Percentiles rank a stretch among this genome's conserved stretches.
Conservation (phyloP, 768 basidiomycete species). For the Serendipita indica region DNA sequence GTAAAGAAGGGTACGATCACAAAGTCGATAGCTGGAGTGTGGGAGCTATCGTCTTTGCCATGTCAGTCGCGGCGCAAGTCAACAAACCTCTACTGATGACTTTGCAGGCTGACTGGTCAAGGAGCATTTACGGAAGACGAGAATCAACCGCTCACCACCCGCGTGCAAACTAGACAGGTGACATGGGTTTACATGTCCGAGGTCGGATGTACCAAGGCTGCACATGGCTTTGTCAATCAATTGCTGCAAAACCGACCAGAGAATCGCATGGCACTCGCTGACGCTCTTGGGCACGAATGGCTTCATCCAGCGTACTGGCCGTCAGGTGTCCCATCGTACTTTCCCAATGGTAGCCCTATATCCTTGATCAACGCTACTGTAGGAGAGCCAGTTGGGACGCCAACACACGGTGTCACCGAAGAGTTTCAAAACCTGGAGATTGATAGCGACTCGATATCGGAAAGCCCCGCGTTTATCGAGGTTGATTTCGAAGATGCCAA, state of each 20-base stretch:
- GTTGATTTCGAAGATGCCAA: neutral
- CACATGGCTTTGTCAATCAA: constrained; percentile 44
- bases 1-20: constrained; percentile 62
- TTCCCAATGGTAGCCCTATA: neutral
- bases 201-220: constrained; percentile 28
- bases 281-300: constrained; percentile 68
- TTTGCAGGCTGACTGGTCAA: constrained; percentile 12
- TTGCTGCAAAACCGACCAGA: constrained; percentile 53
- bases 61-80: constrained; percentile 35
- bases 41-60: constrained; percentile 86
- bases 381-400: neutral
- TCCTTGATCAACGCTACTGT: neutral
- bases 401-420: neutral
- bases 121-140: constrained; percentile 35
- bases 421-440: neutral
- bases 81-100: neutral
- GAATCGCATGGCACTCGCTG: constrained; percentile 52
- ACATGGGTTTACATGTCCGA: constrained; percentile 42
- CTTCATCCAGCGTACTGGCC: constrained; percentile 22
- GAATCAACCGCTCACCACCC: constrained; percentile 41
- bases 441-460: neutral
- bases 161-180: constrained; percentile 42
- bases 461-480: neutral
- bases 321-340: neutral
- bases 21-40: constrained; percentile 94